Evolutionary conservation across 2,329 filamentous ascomycete species (phyloP).

Genomic region (Pseudogymnoascus sp.): DNA sequence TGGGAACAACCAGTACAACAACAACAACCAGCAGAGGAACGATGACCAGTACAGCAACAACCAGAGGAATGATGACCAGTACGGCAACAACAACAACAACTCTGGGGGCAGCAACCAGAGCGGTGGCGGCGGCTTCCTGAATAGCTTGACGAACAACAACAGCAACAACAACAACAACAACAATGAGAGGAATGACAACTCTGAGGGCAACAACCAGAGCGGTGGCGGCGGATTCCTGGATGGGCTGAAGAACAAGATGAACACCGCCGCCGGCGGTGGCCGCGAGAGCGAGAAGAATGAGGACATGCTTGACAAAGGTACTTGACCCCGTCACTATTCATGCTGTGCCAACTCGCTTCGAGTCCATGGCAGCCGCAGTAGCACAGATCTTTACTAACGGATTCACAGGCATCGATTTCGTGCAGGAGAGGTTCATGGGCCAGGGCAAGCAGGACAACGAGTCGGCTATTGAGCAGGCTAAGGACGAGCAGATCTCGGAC

Average conservation of each 20-base stretch:
- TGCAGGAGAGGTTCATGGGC: conserved; percentile 67
- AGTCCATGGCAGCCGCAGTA: background rate
- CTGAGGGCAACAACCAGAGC: conserved; percentile 30
- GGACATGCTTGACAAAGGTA: conserved; percentile 74
- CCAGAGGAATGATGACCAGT: conserved; percentile 28
- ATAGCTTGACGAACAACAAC: too few relatives aligned
- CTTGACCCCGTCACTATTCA: conserved; percentile 12
- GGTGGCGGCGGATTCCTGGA: conserved; percentile 40
- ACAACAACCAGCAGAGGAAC: background rate
- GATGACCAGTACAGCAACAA: conserved; percentile 21
- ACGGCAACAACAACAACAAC: conserved; percentile 15
- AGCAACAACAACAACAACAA: conserved; percentile 14
- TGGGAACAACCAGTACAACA: conserved; percentile 14
- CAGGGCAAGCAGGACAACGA: conserved; percentile 65
- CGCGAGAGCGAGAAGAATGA: conserved; percentile 71
- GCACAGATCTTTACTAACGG: conserved; percentile 14
- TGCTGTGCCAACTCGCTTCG: background rate
- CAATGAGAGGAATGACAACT: conserved; percentile 31
- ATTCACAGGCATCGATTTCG: conserved; percentile 58
- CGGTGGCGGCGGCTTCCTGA: too few relatives aligned
- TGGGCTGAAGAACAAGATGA: conserved; percentile 61
- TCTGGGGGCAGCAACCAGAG: conserved; percentile 21
- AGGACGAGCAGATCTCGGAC: conserved; percentile 71
- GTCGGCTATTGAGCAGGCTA: conserved; percentile 67
- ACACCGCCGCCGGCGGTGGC: conserved; percentile 64